Evolutionary conservation across 176 grass and related monocot species (phyloP).

Genomic region (Eleusine indica): DNA sequence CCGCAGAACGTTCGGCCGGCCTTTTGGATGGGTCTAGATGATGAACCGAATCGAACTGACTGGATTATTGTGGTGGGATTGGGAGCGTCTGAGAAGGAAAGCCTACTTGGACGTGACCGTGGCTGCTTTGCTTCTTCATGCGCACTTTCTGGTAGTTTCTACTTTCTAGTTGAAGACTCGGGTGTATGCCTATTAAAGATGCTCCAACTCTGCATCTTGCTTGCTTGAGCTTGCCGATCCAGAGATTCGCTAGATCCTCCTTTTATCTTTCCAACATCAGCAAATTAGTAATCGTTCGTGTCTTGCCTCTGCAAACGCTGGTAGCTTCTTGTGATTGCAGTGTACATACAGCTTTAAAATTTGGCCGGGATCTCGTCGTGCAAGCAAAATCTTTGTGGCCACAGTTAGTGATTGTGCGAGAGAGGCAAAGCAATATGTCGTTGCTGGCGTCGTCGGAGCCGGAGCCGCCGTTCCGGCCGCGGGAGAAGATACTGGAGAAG

Average conservation of each 20-base stretch:
- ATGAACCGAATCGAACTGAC: not conserved
- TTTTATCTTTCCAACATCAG: not conserved
- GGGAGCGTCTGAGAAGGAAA: not conserved
- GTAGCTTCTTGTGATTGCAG: not conserved
- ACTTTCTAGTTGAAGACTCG: constrained; percentile 8
- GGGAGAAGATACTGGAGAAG: constrained; percentile 69
- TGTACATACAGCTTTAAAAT: not conserved
- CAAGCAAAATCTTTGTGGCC: not conserved
- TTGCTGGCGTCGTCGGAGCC: constrained; percentile 31
- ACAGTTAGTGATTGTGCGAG: not conserved
- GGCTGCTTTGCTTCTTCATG: not conserved
- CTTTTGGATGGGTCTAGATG: not conserved
- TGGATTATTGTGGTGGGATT: not conserved
- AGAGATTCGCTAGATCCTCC: not conserved
- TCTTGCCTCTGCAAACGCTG: not conserved
- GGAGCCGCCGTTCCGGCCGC: constrained; percentile 64
- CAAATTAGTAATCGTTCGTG: not conserved
- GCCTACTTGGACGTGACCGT: not conserved
- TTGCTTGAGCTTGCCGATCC: not conserved
- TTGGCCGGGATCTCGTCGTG: not conserved
- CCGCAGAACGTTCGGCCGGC: constrained; percentile 1
- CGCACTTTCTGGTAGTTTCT: constrained; percentile 39
- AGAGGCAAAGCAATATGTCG: not conserved
- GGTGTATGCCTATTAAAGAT: not conserved
- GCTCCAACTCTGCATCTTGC: not conserved